Conservation (phyloP, 2,329 filamentous ascomycete species). For the Pseudocercospora musae region DNA sequence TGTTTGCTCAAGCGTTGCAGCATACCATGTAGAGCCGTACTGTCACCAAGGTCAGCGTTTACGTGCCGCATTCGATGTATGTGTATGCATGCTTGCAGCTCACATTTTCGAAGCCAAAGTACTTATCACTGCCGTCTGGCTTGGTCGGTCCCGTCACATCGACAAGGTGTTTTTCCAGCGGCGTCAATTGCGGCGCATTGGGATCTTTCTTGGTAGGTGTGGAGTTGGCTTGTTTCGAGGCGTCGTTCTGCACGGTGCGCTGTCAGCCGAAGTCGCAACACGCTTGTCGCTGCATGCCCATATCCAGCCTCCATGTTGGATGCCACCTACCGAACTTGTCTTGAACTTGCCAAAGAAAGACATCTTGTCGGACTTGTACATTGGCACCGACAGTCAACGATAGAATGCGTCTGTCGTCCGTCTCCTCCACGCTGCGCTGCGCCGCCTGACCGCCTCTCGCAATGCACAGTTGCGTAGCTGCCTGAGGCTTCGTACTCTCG, state of each 20-base stretch:
- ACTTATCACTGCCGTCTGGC: conserved; percentile 91
- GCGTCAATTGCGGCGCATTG: conserved; percentile 55
- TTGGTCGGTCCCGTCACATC: conserved; percentile 78
- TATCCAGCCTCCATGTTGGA: conserved; percentile 17
- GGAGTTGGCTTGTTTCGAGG: conserved; percentile 45
- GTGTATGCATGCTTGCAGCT: conserved; percentile 40
- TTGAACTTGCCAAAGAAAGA: conserved; percentile 56
- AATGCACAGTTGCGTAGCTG: conserved; percentile 1
- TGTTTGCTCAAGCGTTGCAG: not conserved
- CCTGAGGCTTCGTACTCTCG: not conserved
- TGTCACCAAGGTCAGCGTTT: conserved; percentile 41
- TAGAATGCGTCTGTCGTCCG: not conserved
- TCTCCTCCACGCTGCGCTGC: conserved; percentile 2
- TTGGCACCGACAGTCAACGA: not conserved
- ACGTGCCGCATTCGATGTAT: not conserved
- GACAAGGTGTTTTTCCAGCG: conserved; percentile 71
- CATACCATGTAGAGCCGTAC: conserved; percentile 97
- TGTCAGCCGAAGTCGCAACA: conserved; percentile 17
- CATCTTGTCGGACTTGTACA: conserved; percentile 38
- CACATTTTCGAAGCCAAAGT: conserved; percentile 98
- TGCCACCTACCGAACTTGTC: conserved; percentile 44
- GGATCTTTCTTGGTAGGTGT: conserved; percentile 57
- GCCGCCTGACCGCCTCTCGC: not conserved
- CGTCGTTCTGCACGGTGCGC: conserved; percentile 41
- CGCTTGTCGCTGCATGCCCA: conserved; percentile 1